These are phyloP conservation scores for Fallopia convolvulus DNA, from an alignment of 148 eudicot species.

Conservation along the genomic window DNA sequence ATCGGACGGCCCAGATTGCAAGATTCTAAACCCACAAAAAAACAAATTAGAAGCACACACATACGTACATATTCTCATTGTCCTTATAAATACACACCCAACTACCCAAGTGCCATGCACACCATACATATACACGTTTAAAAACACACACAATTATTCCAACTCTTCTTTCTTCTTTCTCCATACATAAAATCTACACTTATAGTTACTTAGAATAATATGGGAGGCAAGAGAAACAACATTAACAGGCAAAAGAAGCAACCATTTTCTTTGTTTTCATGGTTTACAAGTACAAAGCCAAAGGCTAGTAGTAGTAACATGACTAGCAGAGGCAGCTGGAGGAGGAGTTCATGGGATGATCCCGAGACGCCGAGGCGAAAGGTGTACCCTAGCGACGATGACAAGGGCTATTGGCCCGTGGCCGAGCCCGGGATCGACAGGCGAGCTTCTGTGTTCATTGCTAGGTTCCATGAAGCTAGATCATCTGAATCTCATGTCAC, in stretches of 20 bases:
- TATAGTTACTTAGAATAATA: conserved; percentile 11
- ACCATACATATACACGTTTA: neutral
- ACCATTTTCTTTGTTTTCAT: conserved; percentile 25
- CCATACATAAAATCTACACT: neutral
- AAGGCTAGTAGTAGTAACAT: neutral
- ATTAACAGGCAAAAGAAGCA: conserved; percentile 27
- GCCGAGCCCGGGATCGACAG: conserved; percentile 42
- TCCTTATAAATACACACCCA: neutral
- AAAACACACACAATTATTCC: neutral
- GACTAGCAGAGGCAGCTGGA: neutral
- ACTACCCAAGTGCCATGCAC: neutral
- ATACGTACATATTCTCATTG: no score
- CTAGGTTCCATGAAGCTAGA: conserved; percentile 29
- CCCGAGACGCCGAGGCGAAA: conserved; percentile 21
- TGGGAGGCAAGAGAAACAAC: conserved; percentile 32
- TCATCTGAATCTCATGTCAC: conserved; percentile 15
- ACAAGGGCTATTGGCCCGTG: conserved; percentile 42
- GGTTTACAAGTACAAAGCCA: conserved; percentile 31
- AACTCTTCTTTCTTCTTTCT: neutral
- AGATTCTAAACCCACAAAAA: neutral
- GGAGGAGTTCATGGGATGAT: conserved; percentile 26
- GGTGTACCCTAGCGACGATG: conserved; percentile 57
- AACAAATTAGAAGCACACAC: neutral
- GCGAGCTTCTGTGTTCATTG: conserved; percentile 35
- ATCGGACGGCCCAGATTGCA: conserved; percentile 1